Percentiles rank a stretch among this genome's conserved stretches.
phyloP scores from a whole-genome alignment of 805 yeast genomes.

The Myxozyma monticola region DNA sequence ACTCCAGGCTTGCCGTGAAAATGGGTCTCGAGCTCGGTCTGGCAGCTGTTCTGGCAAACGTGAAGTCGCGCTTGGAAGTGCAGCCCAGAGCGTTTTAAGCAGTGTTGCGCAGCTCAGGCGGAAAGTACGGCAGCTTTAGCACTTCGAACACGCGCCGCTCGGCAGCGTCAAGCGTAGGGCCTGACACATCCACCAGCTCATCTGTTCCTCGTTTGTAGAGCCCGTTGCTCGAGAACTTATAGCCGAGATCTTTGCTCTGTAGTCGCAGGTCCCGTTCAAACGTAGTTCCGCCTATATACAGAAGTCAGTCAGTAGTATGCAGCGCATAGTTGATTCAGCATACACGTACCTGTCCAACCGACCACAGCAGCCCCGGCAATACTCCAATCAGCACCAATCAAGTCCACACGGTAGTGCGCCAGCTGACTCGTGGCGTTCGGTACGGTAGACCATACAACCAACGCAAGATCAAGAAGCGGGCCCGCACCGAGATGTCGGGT shows the following conservation, averaged over 20 bases:
- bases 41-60: too few relatives aligned
- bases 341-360: slow-evolving; percentile 32
- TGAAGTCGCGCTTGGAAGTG: too few relatives aligned
- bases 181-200: slow-evolving; percentile 21
- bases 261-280: slow-evolving; percentile 28
- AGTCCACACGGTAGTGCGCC: slow-evolving; percentile 26
- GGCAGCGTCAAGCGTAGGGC: slow-evolving; percentile 18
- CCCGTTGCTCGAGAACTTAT: slow-evolving; percentile 23
- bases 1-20: too few relatives aligned
- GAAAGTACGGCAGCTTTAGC: slow-evolving; percentile 21
- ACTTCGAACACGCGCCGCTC: slow-evolving; percentile 27
- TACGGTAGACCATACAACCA: slow-evolving; percentile 22
- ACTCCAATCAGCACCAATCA: slow-evolving; percentile 28
- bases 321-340: background rate
- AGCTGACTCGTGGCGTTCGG: slow-evolving; percentile 1
- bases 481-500: too few relatives aligned
- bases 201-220: slow-evolving; percentile 15
- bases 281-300: slow-evolving; percentile 26
- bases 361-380: slow-evolving; percentile 28
- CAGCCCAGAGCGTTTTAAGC: slow-evolving; percentile 20
- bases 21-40: too few relatives aligned
- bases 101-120: slow-evolving; percentile 29
- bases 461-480: slow-evolving; percentile 22
- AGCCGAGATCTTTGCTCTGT: slow-evolving; percentile 13
- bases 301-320: background rate